Percentiles rank a stretch among this genome's conserved stretches.
phyloP scores from a whole-genome alignment of 2,329 filamentous ascomycete genomes.

The Basipetospora sp. region DNA sequence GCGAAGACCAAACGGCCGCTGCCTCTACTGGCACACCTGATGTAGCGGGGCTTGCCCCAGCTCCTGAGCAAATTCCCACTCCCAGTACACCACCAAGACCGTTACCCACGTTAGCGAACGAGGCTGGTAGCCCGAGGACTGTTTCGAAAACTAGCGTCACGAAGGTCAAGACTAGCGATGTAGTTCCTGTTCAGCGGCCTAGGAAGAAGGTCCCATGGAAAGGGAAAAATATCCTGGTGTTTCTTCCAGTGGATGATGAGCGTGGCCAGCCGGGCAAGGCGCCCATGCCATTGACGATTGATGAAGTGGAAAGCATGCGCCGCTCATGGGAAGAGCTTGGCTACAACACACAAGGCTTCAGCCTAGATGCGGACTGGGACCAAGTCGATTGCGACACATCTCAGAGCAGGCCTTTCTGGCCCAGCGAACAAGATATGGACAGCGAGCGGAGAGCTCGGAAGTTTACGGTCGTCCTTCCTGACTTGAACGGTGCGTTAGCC shows the following conservation, averaged over 20 bases:
- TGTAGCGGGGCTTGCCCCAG: neutral
- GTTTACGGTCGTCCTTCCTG: slow-evolving; percentile 55
- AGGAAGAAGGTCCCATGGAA: slow-evolving; percentile 64
- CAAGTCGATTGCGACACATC: slow-evolving; percentile 28
- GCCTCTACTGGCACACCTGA: too few relatives aligned
- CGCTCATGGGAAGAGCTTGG: slow-evolving; percentile 53
- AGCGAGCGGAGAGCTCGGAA: slow-evolving; percentile 36
- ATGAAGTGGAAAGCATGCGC: slow-evolving; percentile 47
- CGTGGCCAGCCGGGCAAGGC: slow-evolving; percentile 43
- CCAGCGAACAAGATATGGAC: slow-evolving; percentile 42
- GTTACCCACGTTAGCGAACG: slow-evolving; percentile 6
- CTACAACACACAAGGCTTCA: slow-evolving; percentile 55
- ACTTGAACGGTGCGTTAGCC: slow-evolving; percentile 40
- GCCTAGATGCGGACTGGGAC: slow-evolving; percentile 37
- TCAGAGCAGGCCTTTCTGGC: slow-evolving; percentile 57
- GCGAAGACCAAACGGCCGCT: slow-evolving; percentile 10
- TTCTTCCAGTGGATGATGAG: slow-evolving; percentile 52
- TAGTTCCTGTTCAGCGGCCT: slow-evolving; percentile 35
- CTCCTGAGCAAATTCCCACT: neutral
- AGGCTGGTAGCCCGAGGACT: slow-evolving; percentile 18
- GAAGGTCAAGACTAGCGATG: slow-evolving; percentile 24
- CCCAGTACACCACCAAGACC: slow-evolving; percentile 10
- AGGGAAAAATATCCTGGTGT: slow-evolving; percentile 58
- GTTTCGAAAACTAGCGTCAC: slow-evolving; percentile 17
- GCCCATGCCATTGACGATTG: slow-evolving; percentile 37